phyloP scores from a whole-genome alignment of 2,329 filamentous ascomycete species.

The Aureobasidium pullulans region DNA sequence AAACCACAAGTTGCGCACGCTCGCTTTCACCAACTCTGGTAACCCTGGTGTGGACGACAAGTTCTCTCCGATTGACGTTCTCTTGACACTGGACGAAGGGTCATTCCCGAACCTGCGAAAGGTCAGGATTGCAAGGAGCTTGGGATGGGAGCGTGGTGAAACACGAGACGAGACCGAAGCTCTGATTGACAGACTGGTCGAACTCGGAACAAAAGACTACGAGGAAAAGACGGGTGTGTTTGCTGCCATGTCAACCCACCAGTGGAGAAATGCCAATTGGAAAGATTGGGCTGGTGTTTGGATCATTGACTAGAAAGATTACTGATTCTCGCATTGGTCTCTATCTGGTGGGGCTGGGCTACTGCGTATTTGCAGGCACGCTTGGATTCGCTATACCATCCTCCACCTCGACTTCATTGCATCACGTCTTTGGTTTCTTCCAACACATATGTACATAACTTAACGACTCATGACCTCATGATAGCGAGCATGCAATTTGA shows the following conservation, averaged over 20 bases:
- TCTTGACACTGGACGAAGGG: slow-evolving; percentile 34
- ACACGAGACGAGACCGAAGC: slow-evolving; percentile 32
- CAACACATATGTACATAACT: neutral
- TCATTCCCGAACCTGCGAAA: slow-evolving; percentile 32
- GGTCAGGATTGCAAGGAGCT: slow-evolving; percentile 31
- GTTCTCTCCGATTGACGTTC: slow-evolving; percentile 36
- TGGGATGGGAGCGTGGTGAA: slow-evolving; percentile 32
- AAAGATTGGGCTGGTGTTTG: slow-evolving; percentile 18
- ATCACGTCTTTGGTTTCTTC: neutral
- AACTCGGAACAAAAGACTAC: slow-evolving; percentile 33
- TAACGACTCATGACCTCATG: slow-evolving; percentile 2
- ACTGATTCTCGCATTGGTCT: neutral
- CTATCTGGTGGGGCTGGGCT: neutral
- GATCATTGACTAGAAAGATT: slow-evolving; percentile 10
- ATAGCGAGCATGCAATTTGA: neutral
- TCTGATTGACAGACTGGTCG: slow-evolving; percentile 30
- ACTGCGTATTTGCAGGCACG: neutral
- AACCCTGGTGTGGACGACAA: slow-evolving; percentile 29
- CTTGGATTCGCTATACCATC: neutral
- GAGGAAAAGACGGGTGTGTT: slow-evolving; percentile 20
- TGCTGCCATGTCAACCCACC: slow-evolving; percentile 11
- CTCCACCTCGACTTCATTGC: neutral
- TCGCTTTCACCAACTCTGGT: slow-evolving; percentile 35
- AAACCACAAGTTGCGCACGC: slow-evolving; percentile 28
- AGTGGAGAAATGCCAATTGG: slow-evolving; percentile 17